A percentile compares a stretch with the other conserved stretches of the same genome.
These are phyloP conservation scores for Macrocystidia cucumis DNA, from an alignment of 1,284 basidiomycete species.

Conservation along the genomic window DNA sequence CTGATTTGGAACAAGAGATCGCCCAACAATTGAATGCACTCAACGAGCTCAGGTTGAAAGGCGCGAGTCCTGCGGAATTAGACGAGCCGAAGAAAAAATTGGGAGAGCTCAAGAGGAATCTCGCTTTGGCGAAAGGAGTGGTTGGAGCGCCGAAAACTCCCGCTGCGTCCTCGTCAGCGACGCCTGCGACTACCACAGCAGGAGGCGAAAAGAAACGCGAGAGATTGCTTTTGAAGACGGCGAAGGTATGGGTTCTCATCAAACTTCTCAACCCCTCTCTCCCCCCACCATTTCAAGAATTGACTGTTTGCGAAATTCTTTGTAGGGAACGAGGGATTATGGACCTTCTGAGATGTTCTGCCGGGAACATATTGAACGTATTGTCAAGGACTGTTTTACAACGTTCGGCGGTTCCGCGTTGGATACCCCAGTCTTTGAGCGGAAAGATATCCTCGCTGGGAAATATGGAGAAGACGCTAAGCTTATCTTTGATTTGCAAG, in stretches of 20 bases:
- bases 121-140: conserved; percentile 37
- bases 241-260: conserved; percentile 63
- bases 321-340: conserved; percentile 92
- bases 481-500: conserved; percentile 96
- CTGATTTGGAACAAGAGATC: conserved; percentile 41
- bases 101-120: conserved; percentile 56
- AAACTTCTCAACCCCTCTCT: conserved; percentile 3
- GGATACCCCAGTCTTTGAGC: conserved; percentile 97
- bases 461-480: conserved; percentile 98
- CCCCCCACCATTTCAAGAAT: conserved; percentile 9
- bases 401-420: conserved; percentile 89
- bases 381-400: conserved; percentile 86
- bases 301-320: conserved; percentile 11
- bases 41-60: conserved; percentile 52
- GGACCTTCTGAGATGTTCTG: conserved; percentile 93
- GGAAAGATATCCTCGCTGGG: conserved; percentile 91
- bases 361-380: conserved; percentile 85
- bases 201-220: conserved; percentile 52
- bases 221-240: conserved; percentile 70
- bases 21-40: conserved; percentile 43
- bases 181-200: conserved; percentile 11
- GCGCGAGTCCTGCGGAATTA: conserved; percentile 38
- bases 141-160: conserved; percentile 18
- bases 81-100: conserved; percentile 64
- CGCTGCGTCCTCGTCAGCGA: conserved; percentile 43